Percentiles rank a stretch among this genome's conserved stretches.
These are phyloP conservation scores for Huntiella decipiens DNA, from an alignment of 2,329 filamentous ascomycete species.

Conservation along the genomic window DNA sequence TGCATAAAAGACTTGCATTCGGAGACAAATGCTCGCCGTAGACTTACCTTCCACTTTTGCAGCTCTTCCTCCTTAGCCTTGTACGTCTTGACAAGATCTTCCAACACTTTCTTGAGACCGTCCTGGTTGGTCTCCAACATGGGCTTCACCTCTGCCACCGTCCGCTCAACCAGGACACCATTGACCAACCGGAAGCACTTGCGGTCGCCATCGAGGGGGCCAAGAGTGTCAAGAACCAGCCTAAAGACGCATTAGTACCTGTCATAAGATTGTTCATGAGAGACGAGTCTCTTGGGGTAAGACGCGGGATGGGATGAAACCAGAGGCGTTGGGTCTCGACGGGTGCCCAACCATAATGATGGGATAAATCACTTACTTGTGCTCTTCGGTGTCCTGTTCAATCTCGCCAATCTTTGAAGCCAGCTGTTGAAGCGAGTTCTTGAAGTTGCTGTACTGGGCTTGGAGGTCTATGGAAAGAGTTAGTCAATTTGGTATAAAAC, in stretches of 20 bases:
- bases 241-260: slow-evolving; percentile 26
- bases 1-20: not conserved
- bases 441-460: slow-evolving; percentile 59
- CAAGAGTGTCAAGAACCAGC: slow-evolving; percentile 81
- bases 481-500: slow-evolving; percentile 6
- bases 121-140: slow-evolving; percentile 86
- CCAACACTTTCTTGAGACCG: slow-evolving; percentile 79
- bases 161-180: slow-evolving; percentile 84
- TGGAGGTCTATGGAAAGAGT: slow-evolving; percentile 45
- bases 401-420: slow-evolving; percentile 95
- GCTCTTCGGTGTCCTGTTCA: slow-evolving; percentile 91
- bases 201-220: slow-evolving; percentile 62
- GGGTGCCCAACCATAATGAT: too few species aligned
- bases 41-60: slow-evolving; percentile 89
- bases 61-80: slow-evolving; percentile 85
- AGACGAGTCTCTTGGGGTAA: not conserved
- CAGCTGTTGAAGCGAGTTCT: slow-evolving; percentile 68
- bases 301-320: not conserved
- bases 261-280: not conserved
- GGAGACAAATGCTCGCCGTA: not conserved
- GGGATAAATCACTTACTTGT: slow-evolving; percentile 52
- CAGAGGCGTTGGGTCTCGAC: not conserved
- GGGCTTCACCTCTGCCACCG: slow-evolving; percentile 79
- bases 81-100: slow-evolving; percentile 92
- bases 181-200: slow-evolving; percentile 99